These are phyloP conservation scores for Symbiodinium natans DNA, from an alignment of 73 alveolate species.

Conservation along the genomic window DNA sequence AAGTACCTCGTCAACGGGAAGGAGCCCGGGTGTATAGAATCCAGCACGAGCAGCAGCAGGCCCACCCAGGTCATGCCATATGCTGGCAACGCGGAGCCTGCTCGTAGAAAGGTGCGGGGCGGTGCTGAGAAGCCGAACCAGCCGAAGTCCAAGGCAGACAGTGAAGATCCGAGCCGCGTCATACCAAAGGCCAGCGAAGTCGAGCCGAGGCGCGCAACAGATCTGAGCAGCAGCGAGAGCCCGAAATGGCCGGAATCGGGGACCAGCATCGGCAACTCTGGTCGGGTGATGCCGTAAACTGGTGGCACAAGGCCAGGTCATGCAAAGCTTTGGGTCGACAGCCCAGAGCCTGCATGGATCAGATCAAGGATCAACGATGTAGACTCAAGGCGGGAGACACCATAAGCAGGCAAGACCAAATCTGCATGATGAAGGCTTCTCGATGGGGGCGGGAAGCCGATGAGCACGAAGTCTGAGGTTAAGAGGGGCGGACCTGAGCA, in stretches of 20 bases:
- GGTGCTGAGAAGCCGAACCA: background rate
- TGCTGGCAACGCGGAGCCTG: slow-evolving; percentile 2
- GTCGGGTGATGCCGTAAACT: background rate
- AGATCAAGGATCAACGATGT: background rate
- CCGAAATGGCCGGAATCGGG: slow-evolving; percentile 22
- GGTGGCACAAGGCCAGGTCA: background rate
- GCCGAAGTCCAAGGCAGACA: slow-evolving; percentile 8
- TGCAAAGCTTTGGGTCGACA: background rate
- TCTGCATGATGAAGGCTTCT: background rate
- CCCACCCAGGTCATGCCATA: slow-evolving; percentile 36
- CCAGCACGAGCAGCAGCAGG: background rate
- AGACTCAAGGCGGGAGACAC: background rate
- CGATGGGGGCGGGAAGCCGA: background rate
- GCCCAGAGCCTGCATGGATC: background rate
- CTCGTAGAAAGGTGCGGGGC: background rate
- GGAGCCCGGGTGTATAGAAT: slow-evolving; percentile 20
- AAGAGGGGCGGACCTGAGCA: background rate
- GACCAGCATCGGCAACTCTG: background rate
- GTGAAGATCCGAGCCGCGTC: background rate
- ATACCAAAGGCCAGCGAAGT: background rate
- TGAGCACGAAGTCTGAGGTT: slow-evolving; percentile 39
- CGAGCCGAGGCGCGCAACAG: background rate
- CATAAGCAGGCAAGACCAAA: background rate
- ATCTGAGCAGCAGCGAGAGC: background rate
- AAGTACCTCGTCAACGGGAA: background rate